Percentiles rank a stretch among this genome's conserved stretches.
Evolutionary conservation across 257 asterid species (phyloP).

Genomic region (Paraleonurus japonicus): DNA sequence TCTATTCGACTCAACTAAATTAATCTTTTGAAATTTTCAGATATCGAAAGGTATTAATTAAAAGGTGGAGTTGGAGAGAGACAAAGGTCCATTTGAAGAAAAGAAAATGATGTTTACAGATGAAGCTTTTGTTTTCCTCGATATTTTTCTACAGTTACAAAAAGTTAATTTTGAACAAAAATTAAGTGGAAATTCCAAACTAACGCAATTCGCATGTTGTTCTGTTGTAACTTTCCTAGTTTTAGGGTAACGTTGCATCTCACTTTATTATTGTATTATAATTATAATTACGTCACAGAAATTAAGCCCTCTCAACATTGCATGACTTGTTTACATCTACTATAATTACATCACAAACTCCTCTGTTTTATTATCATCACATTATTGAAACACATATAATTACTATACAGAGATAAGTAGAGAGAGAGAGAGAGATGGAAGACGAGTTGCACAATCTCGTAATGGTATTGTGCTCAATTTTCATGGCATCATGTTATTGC

Average conservation of each 20-base stretch:
- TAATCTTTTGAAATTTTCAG: no score
- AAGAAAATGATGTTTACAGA: no score
- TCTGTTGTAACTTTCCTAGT: slow-evolving; percentile 4
- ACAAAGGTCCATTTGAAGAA: no score
- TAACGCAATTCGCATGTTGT: slow-evolving; percentile 1
- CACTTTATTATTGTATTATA: no score
- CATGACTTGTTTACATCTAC: slow-evolving; percentile 23
- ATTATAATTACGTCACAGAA: no score
- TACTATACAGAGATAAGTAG: background rate
- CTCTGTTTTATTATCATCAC: background rate
- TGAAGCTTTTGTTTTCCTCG: no score
- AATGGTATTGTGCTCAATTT: slow-evolving; percentile 28
- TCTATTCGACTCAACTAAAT: no score
- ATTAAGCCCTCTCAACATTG: slow-evolving; percentile 22
- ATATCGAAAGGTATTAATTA: no score
- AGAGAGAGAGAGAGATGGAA: slow-evolving; percentile 23
- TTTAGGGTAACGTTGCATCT: no score
- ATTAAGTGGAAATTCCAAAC: background rate
- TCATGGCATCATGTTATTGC: slow-evolving; percentile 40
- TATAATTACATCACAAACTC: background rate
- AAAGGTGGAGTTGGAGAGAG: no score
- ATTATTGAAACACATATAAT: background rate
- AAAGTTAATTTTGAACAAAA: background rate
- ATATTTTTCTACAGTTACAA: no score
- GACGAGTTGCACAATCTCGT: slow-evolving; percentile 38